phyloP scores from a whole-genome alignment of 2,329 filamentous ascomycete genomes.

The Huntiella abstrusa region DNA sequence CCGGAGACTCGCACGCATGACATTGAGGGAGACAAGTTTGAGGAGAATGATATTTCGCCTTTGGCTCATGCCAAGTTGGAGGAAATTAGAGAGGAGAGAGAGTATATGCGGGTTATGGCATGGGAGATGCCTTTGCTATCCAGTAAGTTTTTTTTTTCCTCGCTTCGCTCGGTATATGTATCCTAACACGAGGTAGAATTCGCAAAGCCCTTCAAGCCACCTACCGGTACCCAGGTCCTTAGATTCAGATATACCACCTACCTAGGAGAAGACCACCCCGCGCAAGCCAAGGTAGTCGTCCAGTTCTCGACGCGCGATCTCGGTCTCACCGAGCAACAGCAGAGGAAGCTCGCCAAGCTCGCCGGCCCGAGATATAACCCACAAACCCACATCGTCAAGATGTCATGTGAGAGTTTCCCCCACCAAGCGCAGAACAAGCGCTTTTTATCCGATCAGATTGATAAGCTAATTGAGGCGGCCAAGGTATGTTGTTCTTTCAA shows the following conservation, averaged over 20 bases:
- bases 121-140: slow-evolving; percentile 92
- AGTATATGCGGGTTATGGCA: slow-evolving; percentile 70
- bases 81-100: slow-evolving; percentile 68
- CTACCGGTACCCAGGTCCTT: slow-evolving; percentile 48
- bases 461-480: slow-evolving; percentile 54
- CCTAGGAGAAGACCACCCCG: slow-evolving; percentile 83
- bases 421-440: slow-evolving; percentile 92
- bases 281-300: slow-evolving; percentile 82
- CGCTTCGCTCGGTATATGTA: not conserved
- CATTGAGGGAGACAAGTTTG: slow-evolving; percentile 41
- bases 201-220: slow-evolving; percentile 61
- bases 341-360: slow-evolving; percentile 71
- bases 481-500: slow-evolving; percentile 27
- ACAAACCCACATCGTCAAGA: slow-evolving; percentile 59
- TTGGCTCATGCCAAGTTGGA: slow-evolving; percentile 77
- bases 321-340: slow-evolving; percentile 46
- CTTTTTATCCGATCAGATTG: slow-evolving; percentile 66
- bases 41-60: slow-evolving; percentile 68
- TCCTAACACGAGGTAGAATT: slow-evolving; percentile 37
- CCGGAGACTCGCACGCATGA: slow-evolving; percentile 30
- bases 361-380: slow-evolving; percentile 77
- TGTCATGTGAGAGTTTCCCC: slow-evolving; percentile 77
- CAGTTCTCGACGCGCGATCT: slow-evolving; percentile 68
- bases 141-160: slow-evolving; percentile 38
- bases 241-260: slow-evolving; percentile 96